Evolutionary conservation across 129 eudicot species (phyloP).

Genomic region (Chrysanthemum makinoi): DNA sequence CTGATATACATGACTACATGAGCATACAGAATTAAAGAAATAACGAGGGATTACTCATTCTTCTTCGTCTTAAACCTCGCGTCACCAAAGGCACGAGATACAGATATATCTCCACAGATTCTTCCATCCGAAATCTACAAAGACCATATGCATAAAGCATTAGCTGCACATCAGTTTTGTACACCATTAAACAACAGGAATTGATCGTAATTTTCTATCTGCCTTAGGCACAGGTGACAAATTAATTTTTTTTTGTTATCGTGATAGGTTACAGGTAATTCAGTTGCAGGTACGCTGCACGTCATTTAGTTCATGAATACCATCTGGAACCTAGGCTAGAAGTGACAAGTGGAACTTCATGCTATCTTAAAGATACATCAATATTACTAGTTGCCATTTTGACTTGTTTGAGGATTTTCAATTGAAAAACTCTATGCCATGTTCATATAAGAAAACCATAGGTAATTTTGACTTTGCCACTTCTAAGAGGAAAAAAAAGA

Average conservation of each 20-base stretch:
- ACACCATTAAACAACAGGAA: neutral
- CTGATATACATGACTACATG: neutral
- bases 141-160: conserved; percentile 15
- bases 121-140: conserved; percentile 84
- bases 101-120: conserved; percentile 95
- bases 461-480: neutral
- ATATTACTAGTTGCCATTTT: neutral
- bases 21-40: conserved; percentile 5
- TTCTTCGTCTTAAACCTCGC: conserved; percentile 90
- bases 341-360: neutral
- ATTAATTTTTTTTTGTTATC: neutral
- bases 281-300: neutral
- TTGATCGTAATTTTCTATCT: conserved; percentile 7
- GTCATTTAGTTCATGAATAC: neutral
- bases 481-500: conserved; percentile 10
- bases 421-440: neutral
- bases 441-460: neutral
- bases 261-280: neutral
- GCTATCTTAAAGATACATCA: neutral
- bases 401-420: conserved; percentile 6
- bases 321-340: neutral
- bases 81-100: conserved; percentile 99
- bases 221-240: conserved; percentile 2
- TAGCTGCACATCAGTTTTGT: conserved; percentile 1
- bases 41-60: conserved; percentile 55